These are phyloP conservation scores for Malassezia globosa DNA, from an alignment of 1,284 basidiomycete genomes.

Conservation along the genomic window DNA sequence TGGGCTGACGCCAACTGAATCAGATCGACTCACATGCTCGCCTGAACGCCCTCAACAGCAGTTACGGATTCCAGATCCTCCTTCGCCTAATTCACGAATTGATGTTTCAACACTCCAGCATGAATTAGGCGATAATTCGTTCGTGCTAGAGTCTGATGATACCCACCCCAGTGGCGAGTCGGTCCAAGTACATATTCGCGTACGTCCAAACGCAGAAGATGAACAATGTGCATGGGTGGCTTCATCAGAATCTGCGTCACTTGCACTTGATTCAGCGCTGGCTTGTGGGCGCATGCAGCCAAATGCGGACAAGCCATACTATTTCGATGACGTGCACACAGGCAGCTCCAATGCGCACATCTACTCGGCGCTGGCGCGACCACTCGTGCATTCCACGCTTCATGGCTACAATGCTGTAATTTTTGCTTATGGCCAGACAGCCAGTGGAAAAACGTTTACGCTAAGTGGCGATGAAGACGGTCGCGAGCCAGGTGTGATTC, in stretches of 20 bases:
- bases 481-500: constrained; percentile 50
- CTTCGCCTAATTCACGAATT: neutral
- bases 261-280: constrained; percentile 26
- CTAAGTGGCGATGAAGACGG: constrained; percentile 29
- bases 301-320: constrained; percentile 26
- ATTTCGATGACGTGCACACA: constrained; percentile 61
- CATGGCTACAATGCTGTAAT: constrained; percentile 41
- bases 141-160: constrained; percentile 24
- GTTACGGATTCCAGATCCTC: neutral
- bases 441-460: constrained; percentile 42
- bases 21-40: neutral
- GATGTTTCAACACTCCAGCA: constrained; percentile 5
- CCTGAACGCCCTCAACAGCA: neutral
- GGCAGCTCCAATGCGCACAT: constrained; percentile 72
- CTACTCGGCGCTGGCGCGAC: constrained; percentile 70
- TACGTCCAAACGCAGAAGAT: constrained; percentile 4
- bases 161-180: constrained; percentile 6
- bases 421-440: constrained; percentile 47
- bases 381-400: constrained; percentile 56
- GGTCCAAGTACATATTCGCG: constrained; percentile 26
- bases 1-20: neutral
- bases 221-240: constrained; percentile 38
- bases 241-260: constrained; percentile 17
- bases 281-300: constrained; percentile 21
- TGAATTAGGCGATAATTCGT: constrained; percentile 25